Percentiles rank a stretch among this genome's conserved stretches.
These are phyloP conservation scores for Microsporum canis DNA, from an alignment of 2,329 filamentous ascomycete species.

Conservation along the genomic window DNA sequence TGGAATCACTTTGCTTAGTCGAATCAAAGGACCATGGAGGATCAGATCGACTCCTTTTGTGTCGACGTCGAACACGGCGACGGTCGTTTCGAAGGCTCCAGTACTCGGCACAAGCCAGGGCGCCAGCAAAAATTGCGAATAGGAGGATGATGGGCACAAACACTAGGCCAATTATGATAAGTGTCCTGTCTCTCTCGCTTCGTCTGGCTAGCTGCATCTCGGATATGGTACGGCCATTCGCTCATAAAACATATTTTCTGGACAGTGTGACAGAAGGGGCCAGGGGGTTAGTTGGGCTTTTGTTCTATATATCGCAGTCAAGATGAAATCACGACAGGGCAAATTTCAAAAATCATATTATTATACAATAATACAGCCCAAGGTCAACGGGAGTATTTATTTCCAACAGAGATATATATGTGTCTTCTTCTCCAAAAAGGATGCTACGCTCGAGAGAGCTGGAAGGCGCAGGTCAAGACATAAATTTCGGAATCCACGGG, in stretches of 20 bases:
- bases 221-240: neutral
- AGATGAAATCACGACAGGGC: neutral
- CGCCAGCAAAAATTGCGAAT: slow-evolving; percentile 28
- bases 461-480: neutral
- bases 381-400: neutral
- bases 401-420: neutral
- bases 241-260: neutral
- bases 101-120: slow-evolving; percentile 30
- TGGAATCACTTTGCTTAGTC: slow-evolving; percentile 24
- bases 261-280: too few relatives aligned
- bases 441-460: neutral
- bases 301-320: neutral
- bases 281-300: neutral
- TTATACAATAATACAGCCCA: neutral
- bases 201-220: slow-evolving; percentile 5
- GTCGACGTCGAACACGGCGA: slow-evolving; percentile 20
- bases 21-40: slow-evolving; percentile 20
- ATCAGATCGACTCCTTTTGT: slow-evolving; percentile 24
- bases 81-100: slow-evolving; percentile 19
- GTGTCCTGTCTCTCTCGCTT: slow-evolving; percentile 12
- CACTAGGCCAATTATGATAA: slow-evolving; percentile 35
- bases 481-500: neutral
- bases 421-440: neutral
- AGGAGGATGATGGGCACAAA: slow-evolving; percentile 39
- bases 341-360: neutral